Evolutionary conservation across 2,329 filamentous ascomycete genomes (phyloP).

Genomic region (Colletotrichum sidae): DNA sequence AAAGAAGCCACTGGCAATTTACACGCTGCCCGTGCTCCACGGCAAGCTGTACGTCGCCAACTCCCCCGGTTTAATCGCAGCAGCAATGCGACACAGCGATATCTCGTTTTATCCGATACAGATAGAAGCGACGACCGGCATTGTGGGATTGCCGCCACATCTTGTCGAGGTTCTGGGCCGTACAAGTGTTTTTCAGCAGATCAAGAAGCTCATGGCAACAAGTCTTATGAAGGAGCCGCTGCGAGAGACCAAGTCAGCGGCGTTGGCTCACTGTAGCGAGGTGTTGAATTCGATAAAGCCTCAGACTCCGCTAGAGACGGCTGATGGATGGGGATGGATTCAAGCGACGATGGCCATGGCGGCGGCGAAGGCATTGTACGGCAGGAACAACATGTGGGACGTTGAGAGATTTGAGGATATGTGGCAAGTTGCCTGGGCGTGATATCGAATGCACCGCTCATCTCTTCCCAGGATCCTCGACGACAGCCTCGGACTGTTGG

Average conservation of each 20-base stretch:
- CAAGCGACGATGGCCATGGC: constrained; percentile 51
- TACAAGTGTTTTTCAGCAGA: constrained; percentile 45
- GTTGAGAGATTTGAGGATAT: constrained; percentile 46
- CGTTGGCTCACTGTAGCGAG: constrained; percentile 48
- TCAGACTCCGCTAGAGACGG: constrained; percentile 39
- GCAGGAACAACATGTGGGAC: constrained; percentile 51
- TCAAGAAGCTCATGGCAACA: constrained; percentile 50
- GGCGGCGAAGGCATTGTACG: constrained; percentile 53
- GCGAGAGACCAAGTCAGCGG: constrained; percentile 48
- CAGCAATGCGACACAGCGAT: constrained; percentile 54
- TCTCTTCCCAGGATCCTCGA: constrained; percentile 41
- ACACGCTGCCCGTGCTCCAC: constrained; percentile 57
- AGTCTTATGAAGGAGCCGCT: constrained; percentile 48
- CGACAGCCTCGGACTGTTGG: constrained; percentile 42
- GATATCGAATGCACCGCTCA: neutral
- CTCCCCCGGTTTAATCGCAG: constrained; percentile 52
- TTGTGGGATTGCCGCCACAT: constrained; percentile 50
- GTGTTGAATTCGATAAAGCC: constrained; percentile 42
- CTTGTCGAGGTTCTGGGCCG: constrained; percentile 37
- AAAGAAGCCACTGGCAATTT: constrained; percentile 48
- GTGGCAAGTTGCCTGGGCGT: constrained; percentile 43
- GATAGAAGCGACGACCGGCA: constrained; percentile 48
- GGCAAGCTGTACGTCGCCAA: constrained; percentile 58
- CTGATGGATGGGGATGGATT: constrained; percentile 53
- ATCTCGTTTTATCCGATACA: constrained; percentile 58